These are phyloP conservation scores for Nicotiana obtusifolia DNA, from an alignment of 257 asterid genomes.

Conservation along the genomic window DNA sequence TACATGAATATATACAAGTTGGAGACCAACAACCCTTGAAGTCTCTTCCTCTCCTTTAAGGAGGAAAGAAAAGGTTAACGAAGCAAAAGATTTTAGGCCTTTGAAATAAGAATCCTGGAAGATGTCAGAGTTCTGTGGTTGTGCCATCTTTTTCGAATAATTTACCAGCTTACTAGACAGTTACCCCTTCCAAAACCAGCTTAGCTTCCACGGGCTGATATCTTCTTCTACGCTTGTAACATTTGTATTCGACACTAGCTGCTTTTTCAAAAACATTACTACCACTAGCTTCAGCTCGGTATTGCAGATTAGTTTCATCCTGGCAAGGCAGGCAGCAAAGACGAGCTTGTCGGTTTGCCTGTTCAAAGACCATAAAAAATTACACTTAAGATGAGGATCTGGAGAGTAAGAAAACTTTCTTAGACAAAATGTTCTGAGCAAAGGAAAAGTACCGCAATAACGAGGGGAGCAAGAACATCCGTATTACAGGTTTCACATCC, in stretches of 20 bases:
- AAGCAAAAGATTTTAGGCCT: neutral
- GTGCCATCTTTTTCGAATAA: neutral
- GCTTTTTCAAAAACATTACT: neutral
- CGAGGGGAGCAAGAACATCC: conserved; percentile 6
- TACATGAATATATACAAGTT: neutral
- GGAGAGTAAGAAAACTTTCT: neutral
- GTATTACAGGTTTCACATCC: neutral
- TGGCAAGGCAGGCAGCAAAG: neutral
- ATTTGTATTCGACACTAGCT: neutral
- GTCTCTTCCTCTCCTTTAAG: neutral
- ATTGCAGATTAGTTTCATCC: neutral
- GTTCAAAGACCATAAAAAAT: neutral
- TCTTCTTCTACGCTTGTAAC: conserved; percentile 9
- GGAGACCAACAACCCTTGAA: neutral
- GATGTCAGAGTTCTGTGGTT: neutral
- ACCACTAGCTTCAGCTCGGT: neutral
- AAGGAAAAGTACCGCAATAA: conserved; percentile 1
- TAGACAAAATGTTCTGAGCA: neutral
- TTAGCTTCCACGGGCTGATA: neutral
- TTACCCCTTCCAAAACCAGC: neutral
- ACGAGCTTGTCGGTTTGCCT: conserved; percentile 1
- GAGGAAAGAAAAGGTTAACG: neutral
- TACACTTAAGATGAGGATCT: neutral
- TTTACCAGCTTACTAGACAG: neutral
- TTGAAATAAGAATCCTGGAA: neutral